Evolutionary conservation across 305 asterid species (phyloP).

Genomic region (Salvia sclarea): DNA sequence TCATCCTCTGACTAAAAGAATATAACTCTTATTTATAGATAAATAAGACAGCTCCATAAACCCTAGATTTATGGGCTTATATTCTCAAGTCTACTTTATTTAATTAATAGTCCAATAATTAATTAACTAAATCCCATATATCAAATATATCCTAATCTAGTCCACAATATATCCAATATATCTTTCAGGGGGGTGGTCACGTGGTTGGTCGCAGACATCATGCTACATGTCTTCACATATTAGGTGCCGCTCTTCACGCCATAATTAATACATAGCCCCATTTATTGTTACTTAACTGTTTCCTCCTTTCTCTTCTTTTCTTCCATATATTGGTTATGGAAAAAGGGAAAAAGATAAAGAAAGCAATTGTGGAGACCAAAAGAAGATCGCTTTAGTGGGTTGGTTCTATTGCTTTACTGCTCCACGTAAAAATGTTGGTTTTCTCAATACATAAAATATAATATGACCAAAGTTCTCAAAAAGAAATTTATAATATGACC

Average conservation of each 20-base stretch:
- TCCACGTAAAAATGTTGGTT: neutral
- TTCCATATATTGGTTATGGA: neutral
- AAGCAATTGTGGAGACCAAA: neutral
- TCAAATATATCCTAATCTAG: too few species aligned
- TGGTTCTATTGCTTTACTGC: neutral
- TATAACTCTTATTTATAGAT: too few species aligned
- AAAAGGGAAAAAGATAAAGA: neutral
- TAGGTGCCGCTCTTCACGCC: constrained; percentile 41
- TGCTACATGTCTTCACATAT: constrained; percentile 30
- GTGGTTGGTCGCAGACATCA: constrained; percentile 13
- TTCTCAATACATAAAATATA: too few species aligned
- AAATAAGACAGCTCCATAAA: too few species aligned
- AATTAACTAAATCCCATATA: too few species aligned
- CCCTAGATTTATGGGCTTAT: too few species aligned
- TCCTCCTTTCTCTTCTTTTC: neutral
- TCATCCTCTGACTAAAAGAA: too few species aligned
- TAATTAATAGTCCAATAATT: too few species aligned
- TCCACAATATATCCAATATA: too few species aligned
- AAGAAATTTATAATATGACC: too few species aligned
- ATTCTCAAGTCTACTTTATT: too few species aligned
- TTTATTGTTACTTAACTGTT: neutral
- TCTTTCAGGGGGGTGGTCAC: neutral
- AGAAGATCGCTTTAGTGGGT: neutral
- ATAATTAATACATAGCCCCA: constrained; percentile 7
- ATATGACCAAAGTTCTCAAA: too few species aligned